Base-by-base conservation (phyloP, 2,329 filamentous ascomycete genomes). In the Emmonsiellopsis sp. region DNA sequence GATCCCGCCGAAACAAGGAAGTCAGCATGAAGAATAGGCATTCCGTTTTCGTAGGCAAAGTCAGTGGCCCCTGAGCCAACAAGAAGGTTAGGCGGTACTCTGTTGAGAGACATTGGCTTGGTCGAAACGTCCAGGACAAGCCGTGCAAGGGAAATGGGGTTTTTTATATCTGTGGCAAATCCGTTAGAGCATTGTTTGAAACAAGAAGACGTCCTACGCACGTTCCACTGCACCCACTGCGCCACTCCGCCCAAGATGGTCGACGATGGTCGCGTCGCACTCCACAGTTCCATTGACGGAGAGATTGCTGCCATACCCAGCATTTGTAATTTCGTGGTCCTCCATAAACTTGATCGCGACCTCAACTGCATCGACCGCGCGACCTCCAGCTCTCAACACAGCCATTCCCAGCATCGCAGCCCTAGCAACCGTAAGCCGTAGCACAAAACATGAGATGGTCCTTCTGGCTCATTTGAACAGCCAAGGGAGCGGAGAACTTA, bases 271-370 rank as follows among this genome's bases (percentile, higher is more conserved):
- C 53, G 93, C 93, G 74, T 98, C 93, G 62, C 91, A 94, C 69
- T 98, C 93, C 10, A 97, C 93, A 1, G 84, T 81, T 1, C 93
- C 93, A 61, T 96, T 86, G 58, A 95, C 87, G 44, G 89, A 85
- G 26, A 98, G 76, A 63, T 98, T 98, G 71, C 93, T 98, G 46
- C 94, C 93, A 67, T 87, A 97, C 0, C 93, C 93, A 38, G 92
- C 88, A 68, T 98, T 98, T 37, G 94, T 98, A 60, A 98, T 94
- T 63, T 96, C 90, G 54, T 87, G 85, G 67, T 98, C 89, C 71
- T 98, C 93, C 15, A 98, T 82, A 16, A 89, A 78, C 61, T 86
- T 88, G 63, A 98, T 83, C 32, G 93, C 89, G 50, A 87, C 85
- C 70, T 96, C 93, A 20, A 96, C 86, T 13, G 91, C 93, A 65